Evolutionary conservation across 352 stramenopile genomes (phyloP), one percentile per base, ranked within the genome.

Genomic region (Globisporangium carolinianum): DNA sequence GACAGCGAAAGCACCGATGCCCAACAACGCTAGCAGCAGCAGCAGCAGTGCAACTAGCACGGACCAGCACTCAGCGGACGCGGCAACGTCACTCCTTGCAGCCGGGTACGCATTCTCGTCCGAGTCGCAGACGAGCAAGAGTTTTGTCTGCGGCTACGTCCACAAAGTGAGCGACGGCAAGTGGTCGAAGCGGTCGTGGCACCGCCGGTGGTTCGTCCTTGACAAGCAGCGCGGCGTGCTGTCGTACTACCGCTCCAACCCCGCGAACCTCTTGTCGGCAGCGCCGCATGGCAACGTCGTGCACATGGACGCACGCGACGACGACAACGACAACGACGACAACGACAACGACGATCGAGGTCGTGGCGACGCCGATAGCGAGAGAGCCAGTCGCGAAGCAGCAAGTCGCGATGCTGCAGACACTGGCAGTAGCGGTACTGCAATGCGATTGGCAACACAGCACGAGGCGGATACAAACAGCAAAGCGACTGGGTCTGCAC

Each of bases 141-240:
- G 89, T 56, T 91, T 90, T 51, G 81, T 91, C 7, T 89, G 81
- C 32, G 84, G 84, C 1, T 94, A 94, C 49, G 47, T 94, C 12
- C 79, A 94, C 69, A 94, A 94, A 63, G 81, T 94, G 37, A 91
- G 82, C 53, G 84, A 94, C 57, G 82, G 82, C 52, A 94, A 92
- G 54, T 92, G 82, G 79, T 76, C 79, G 0, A 87, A 94, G 57
- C 75, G 82, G 0, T 87, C 80, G 39, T 94, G 84, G 84, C 82
- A 94, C 60, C 76, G 79, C n/a, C 68, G 84, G 45, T 94, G 84
- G 84, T 94, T 94, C 39, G 84, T 94, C 24, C 69, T 94, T 10
- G 84, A 94, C 54, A 67, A 82, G 6, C 82, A 89, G 48, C 70
- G 74, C 2, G 79, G 84, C 3, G 56, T 94, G 0, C 70, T 94